A percentile compares a stretch with the other conserved stretches of the same genome.
Evolutionary conservation across 805 yeast species (phyloP).

Genomic region (Candida parachauliodes): DNA sequence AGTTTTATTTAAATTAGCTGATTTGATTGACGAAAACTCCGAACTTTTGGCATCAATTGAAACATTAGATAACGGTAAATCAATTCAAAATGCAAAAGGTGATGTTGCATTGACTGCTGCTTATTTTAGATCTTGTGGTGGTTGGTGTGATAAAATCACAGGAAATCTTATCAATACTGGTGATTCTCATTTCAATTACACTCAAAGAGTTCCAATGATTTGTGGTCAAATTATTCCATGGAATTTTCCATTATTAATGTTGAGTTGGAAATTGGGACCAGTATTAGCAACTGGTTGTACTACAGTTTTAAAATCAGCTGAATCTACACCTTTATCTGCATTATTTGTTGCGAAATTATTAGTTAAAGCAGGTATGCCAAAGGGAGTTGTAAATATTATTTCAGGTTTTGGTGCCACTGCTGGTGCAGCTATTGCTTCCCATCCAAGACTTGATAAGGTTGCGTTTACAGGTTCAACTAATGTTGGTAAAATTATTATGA

Average conservation of each 20-base stretch:
- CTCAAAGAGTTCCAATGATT: constrained; percentile 75
- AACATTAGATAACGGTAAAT: constrained; percentile 87
- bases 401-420: constrained; percentile 85
- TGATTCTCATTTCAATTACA: constrained; percentile 65
- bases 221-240: constrained; percentile 90
- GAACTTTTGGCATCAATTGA: constrained; percentile 78
- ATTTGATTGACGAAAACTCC: constrained; percentile 65
- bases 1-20: constrained; percentile 69
- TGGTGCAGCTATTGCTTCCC: constrained; percentile 76
- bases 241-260: constrained; percentile 94
- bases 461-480: constrained; percentile 96
- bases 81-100: constrained; percentile 63
- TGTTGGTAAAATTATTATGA: constrained; percentile 80
- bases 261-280: constrained; percentile 93
- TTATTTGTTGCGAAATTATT: constrained; percentile 66
- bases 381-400: constrained; percentile 84
- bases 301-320: constrained; percentile 85
- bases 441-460: constrained; percentile 79
- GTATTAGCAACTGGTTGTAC: constrained; percentile 90
- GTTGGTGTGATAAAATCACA: constrained; percentile 83
- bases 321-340: constrained; percentile 87
- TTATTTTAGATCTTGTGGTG: constrained; percentile 81
- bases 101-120: constrained; percentile 69
- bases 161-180: constrained; percentile 80
- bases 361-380: constrained; percentile 83